Base-by-base conservation (phyloP, 2,329 filamentous ascomycete species). In the Colletotrichum viniferum region DNA sequence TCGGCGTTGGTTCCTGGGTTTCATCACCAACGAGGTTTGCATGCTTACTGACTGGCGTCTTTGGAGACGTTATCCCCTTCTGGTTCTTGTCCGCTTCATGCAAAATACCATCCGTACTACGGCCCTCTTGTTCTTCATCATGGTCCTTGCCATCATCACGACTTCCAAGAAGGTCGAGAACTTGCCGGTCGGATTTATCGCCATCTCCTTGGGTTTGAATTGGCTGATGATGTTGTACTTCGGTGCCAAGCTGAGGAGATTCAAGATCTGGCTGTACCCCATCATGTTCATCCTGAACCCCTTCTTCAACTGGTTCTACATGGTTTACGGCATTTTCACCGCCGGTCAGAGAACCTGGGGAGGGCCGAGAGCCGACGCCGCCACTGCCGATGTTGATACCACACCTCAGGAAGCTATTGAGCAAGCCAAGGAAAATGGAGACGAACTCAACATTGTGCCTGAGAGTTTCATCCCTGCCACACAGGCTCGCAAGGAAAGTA, bases 271-370 rank as follows among this genome's bases (percentile, higher is more conserved):
- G 93, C 88, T 98, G 7, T 98, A 98, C 82, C 96, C 96, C 0
- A 80, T 98, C 77, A 98, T 98, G 96, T 98, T 98, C 82, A 86
- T 98, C 62, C 84, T 98, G 77, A 98, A 98, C 81, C 96, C 97
- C 1, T 97, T 98, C 82, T 96, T 98, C 89, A 98, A 98, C 85
- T 98, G 96, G 96, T 91, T 95, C 74, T 98, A 98, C 86, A 98
- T 98, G 94, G 94, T 98, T 4, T 98, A 98, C 83, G 96, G 96
- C 60, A 97, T 98, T 79, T 97, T 98, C 84, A 98, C 96, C 1
- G 96, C 96, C 34, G 96, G 96, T 24, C 95, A 98, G 83, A 91
- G 96, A 78, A 98, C 96, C 2, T 99, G 97, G 96, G 96, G 96
- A 78, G 96, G 96, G 0, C 97, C 96, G 13, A 91, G 96, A 80